Conservation (phyloP, 2,329 filamentous ascomycete genomes). For the Hypocreales sp. region DNA sequence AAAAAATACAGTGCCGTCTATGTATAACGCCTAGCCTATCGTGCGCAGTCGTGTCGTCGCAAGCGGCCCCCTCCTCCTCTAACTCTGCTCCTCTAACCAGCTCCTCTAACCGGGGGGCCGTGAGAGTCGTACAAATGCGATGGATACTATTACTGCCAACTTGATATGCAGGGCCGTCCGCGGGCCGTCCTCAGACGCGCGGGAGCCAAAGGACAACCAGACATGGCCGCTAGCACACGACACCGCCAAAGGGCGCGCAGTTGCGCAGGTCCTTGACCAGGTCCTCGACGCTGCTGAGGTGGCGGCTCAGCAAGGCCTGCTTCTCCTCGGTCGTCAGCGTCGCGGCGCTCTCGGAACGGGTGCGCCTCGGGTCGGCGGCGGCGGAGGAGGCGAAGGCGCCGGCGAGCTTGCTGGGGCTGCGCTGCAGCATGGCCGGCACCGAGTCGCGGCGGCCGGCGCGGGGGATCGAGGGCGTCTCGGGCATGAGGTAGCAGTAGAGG, state of each 20-base stretch:
- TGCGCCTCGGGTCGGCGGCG: constrained; percentile 11
- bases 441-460: constrained; percentile 28
- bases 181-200: no score
- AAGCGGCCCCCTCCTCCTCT: no score
- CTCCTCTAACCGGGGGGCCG: no score
- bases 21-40: constrained; percentile 13
- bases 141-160: no score
- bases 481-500: constrained; percentile 97
- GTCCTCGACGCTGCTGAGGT: constrained; percentile 71
- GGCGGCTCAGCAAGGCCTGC: constrained; percentile 59
- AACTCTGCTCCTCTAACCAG: no score
- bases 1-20: constrained; percentile 7
- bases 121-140: no score
- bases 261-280: constrained; percentile 72
- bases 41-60: background rate
- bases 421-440: constrained; percentile 39
- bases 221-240: constrained; percentile 34
- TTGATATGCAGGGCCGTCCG: no score
- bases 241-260: constrained; percentile 58
- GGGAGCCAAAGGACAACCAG: no score
- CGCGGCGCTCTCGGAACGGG: constrained; percentile 17
- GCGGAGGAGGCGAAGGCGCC: constrained; percentile 37
- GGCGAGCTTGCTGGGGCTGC: constrained; percentile 53
- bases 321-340: constrained; percentile 68
- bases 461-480: constrained; percentile 53